Conservation (phyloP, 2,329 filamentous ascomycete genomes). For the Trichoderma semiorbis region DNA sequence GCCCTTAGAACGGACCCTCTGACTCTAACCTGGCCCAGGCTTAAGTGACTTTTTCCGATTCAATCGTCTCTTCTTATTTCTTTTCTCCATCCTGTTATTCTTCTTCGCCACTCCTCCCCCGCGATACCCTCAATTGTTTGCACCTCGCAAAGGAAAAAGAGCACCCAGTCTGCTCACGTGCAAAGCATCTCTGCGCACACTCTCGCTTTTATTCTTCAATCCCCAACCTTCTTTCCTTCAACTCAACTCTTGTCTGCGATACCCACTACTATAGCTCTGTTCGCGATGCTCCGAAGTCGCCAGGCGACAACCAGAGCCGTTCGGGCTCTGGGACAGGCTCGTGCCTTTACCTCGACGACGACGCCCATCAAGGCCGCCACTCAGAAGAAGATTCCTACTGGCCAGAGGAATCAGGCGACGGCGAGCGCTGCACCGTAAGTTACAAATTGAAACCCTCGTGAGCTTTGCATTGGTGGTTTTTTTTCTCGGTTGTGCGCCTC, state of each 20-base stretch:
- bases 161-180: background rate
- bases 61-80: background rate
- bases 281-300: conserved; percentile 49
- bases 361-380: conserved; percentile 35
- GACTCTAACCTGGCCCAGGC: background rate
- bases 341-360: conserved; percentile 41
- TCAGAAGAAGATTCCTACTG: conserved; percentile 39
- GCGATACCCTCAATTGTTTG: conserved; percentile 10
- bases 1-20: background rate
- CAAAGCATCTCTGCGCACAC: background rate
- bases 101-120: background rate
- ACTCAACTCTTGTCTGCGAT: background rate
- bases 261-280: conserved; percentile 11
- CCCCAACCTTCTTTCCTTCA: background rate
- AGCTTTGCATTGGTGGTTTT: background rate
- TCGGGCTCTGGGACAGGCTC: conserved; percentile 40
- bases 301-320: conserved; percentile 45
- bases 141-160: background rate
- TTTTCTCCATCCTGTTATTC: conserved; percentile 10
- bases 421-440: conserved; percentile 30
- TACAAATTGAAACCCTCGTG: background rate
- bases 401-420: conserved; percentile 48
- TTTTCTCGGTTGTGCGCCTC: background rate
- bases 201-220: background rate
- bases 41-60: background rate